Base-by-base conservation (phyloP, 2,329 filamentous ascomycete species). In the Phialophora tarda region DNA sequence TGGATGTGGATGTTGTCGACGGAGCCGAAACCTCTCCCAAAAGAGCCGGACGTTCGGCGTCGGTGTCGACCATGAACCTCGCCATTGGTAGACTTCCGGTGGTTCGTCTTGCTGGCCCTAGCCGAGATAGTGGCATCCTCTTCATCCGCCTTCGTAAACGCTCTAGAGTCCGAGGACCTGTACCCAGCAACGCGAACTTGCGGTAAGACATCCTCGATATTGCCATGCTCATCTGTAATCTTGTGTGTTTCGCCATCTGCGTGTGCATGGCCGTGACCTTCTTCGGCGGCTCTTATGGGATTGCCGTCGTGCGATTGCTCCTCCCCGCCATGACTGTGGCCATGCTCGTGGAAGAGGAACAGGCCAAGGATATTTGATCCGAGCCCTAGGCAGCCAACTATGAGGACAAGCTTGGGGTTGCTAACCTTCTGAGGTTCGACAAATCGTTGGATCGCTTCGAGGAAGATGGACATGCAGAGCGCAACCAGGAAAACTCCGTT, bases 401-500 rank as follows among this genome's bases (percentile, higher is more conserved):
- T 89, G 66, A 97, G 87, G 71, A 99, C 93, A 44, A 99, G 84
- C 73, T 90, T 86, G 1, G 95, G 93, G 74, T 96, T 92, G 59
- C 84, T 84, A 75, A 99, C 93, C 76, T 91, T 88, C 74, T 94
- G 93, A 7, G 93, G 93, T 74, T 98, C 92, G 75, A 98, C 85
- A 73, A 99, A 91, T 75, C 95, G 90, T 74, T 93, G 92, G 67
- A 97, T 86, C 17, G 95, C 95, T 79, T 99, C 95, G 74, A 99
- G 88, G 75, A 98, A 91, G 78, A 99, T 99, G 59, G 94, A 96
- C 64, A 99, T 84, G 81, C 95, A 99, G 8, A 99, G 86, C 7
- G 95, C 95, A 75, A 99, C 95, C 53, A 99, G 85, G 82, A 99
- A 99, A 54, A 98, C 94, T 72, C 95, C 95, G 75, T 99, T 99